Evolutionary conservation across 352 stramenopile species (phyloP).

Genomic region (Nothophytophthora sp.): DNA sequence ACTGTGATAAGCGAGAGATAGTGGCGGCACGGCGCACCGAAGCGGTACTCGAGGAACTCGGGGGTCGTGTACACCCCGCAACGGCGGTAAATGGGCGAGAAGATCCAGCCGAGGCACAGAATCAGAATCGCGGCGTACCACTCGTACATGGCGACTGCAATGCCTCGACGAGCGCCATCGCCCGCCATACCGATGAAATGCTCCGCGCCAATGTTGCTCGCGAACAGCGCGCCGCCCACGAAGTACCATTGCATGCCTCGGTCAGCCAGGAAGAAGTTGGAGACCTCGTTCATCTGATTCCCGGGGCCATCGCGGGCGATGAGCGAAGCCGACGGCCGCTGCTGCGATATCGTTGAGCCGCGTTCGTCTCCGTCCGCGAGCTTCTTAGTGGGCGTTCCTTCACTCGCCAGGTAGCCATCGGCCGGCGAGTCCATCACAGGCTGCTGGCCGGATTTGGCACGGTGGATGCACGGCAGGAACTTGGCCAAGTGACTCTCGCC

Average conservation of each 20-base stretch:
- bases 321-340: conserved; percentile 27
- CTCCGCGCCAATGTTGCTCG: conserved; percentile 68
- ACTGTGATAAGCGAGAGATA: conserved; percentile 60
- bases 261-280: conserved; percentile 69
- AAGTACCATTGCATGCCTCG: conserved; percentile 73
- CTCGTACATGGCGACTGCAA: conserved; percentile 67
- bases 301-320: conserved; percentile 27
- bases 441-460: conserved; percentile 9
- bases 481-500: conserved; percentile 34
- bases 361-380: conserved; percentile 25
- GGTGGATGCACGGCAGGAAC: conserved; percentile 37
- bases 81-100: conserved; percentile 63
- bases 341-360: conserved; percentile 21
- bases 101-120: conserved; percentile 60
- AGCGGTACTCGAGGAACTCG: conserved; percentile 55
- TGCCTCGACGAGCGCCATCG: conserved; percentile 53
- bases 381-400: conserved; percentile 31
- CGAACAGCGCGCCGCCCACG: conserved; percentile 59
- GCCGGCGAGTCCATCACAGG: conserved; percentile 16
- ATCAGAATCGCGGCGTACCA: conserved; percentile 63
- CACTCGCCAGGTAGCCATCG: conserved; percentile 26
- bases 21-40: conserved; percentile 47
- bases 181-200: conserved; percentile 77
- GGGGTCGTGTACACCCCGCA: conserved; percentile 58
- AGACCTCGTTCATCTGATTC: conserved; percentile 32